Evolutionary conservation across 2,329 filamentous ascomycete genomes (phyloP), one percentile per base, ranked within the genome.

Genomic region (Cryphonectria nitschkei): DNA sequence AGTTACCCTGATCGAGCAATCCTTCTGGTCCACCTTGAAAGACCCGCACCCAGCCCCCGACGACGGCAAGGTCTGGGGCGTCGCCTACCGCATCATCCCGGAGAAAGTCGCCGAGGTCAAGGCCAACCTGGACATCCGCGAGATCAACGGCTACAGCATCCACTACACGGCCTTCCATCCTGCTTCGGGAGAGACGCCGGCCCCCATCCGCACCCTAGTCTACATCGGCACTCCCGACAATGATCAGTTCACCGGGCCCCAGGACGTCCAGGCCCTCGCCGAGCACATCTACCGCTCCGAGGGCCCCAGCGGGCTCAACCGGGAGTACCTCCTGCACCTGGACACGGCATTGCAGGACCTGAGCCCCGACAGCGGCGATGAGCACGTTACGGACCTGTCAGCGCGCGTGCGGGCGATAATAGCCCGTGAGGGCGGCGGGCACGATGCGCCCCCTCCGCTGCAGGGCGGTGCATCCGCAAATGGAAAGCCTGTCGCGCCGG

Each of bases 141-240:
- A 99, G 82, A 97, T 98, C 78, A 97, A 98, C 82, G 96, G 96
- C 37, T 99, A 99, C 82, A 93, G 91, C 68, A 97, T 97, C 75
- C 95, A 98, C 81, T 93, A 94, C 80, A 93, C 94, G 39, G 89
- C 92, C 0, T 98, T 98, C 80, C 85, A 39, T 39, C 37, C 37
- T 39, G 26, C 56, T 60, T 16, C 37, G 4, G 16, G 6, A 34
- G 32, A n/a, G 22, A 13, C 34, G 7, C 37, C 32, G 26, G 7
- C 6, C 11, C 61, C 61, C 19, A 72, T 73, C 43, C 65, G 72
- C 50, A 72, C 72, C 6, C 70, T 73, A 19, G 72, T 97, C 1
- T 99, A 99, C 80, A 98, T 99, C 77, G 96, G 96, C 32, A 92
- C 97, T 2, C 96, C 96, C 0, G 89, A 92, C 62, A 99, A 99